Evolutionary conservation across 441 rosid genomes (phyloP).

Genomic region (Aleurites moluccanus): DNA sequence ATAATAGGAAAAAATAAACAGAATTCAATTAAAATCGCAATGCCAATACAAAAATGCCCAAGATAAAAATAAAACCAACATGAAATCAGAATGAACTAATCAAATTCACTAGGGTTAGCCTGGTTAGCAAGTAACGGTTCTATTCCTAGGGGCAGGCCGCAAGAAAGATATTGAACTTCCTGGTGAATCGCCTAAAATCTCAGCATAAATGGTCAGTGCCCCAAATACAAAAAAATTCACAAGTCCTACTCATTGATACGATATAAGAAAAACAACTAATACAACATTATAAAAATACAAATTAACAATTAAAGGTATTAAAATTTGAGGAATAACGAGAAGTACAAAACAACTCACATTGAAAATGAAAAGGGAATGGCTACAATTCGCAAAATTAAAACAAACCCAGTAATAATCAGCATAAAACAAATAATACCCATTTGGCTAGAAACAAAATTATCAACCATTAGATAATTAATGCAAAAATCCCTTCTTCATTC

Average conservation of each 20-base stretch:
- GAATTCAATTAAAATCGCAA: not conserved
- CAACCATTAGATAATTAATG: not conserved
- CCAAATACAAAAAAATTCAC: not conserved
- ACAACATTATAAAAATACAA: not conserved
- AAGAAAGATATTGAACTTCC: not conserved
- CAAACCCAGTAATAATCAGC: slow-evolving; percentile 21
- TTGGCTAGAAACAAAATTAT: slow-evolving; percentile 6
- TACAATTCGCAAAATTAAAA: slow-evolving; percentile 10
- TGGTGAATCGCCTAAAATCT: not conserved
- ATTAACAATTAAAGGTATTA: not conserved
- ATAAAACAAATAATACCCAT: slow-evolving; percentile 20
- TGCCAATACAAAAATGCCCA: not conserved
- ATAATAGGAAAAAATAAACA: not conserved
- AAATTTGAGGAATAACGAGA: not conserved
- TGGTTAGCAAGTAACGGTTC: not conserved
- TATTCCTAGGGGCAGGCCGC: not conserved
- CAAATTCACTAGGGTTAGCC: not conserved
- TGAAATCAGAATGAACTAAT: not conserved
- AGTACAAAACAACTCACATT: not conserved
- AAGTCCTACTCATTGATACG: not conserved
- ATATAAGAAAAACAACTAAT: not conserved
- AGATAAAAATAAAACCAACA: not conserved
- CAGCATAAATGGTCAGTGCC: not conserved
- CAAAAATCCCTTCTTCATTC: not conserved
- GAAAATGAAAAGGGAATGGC: slow-evolving; percentile 1